phyloP scores from a whole-genome alignment of 148 eudicot genomes.

The Linanthus parryae region DNA sequence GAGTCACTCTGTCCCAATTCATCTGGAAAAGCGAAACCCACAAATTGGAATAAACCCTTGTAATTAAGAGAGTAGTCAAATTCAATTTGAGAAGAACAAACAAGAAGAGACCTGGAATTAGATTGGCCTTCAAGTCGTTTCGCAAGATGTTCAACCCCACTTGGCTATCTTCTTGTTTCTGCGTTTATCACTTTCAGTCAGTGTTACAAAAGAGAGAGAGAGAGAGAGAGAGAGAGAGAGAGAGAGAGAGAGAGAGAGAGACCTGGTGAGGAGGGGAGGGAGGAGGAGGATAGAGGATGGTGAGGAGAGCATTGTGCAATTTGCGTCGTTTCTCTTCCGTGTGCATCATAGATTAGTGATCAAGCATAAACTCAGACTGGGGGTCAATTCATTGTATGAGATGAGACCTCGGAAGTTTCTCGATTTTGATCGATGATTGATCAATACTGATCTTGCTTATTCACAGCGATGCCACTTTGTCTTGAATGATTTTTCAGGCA shows the following conservation, averaged over 20 bases:
- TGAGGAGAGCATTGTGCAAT: constrained; percentile 41
- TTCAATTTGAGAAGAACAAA: not conserved
- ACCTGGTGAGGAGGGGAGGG: constrained; percentile 19
- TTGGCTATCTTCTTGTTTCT: constrained; percentile 7
- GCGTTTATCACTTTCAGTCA: not conserved
- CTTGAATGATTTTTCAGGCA: too few relatives aligned
- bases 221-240: constrained; percentile 9
- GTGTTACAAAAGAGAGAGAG: not conserved
- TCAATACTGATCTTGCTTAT: too few relatives aligned
- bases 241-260: too few relatives aligned
- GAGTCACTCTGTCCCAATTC: constrained; percentile 16
- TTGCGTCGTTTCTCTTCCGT: constrained; percentile 34
- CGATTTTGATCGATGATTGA: too few relatives aligned
- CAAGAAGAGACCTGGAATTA: constrained; percentile 21
- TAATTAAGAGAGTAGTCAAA: not conserved
- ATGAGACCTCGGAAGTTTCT: too few relatives aligned
- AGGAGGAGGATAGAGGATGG: constrained; percentile 49
- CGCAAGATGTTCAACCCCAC: not conserved
- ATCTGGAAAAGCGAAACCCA: constrained; percentile 11
- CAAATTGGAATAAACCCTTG: not conserved
- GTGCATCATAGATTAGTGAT: too few relatives aligned
- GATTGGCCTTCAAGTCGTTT: constrained; percentile 5
- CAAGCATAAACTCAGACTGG: too few relatives aligned
- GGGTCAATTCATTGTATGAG: too few relatives aligned
- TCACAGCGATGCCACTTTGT: too few relatives aligned